Evolutionary conservation across 345 rosid genomes (phyloP), one percentile per base, ranked within the genome.

Genomic region (Ailanthus altissimus): DNA sequence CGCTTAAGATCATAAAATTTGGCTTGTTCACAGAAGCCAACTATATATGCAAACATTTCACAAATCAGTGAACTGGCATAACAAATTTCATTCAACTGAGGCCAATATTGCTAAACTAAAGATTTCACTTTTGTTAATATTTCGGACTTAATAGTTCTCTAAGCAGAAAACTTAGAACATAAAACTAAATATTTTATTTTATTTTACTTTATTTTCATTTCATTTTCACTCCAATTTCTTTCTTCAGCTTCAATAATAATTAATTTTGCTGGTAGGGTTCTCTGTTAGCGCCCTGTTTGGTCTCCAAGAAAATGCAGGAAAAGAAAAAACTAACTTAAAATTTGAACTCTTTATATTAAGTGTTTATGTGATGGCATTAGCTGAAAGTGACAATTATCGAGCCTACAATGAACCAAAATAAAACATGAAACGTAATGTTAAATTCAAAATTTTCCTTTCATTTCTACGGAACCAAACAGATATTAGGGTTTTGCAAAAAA

Each of bases 401-500:
- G 32, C 70, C 20, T 66, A 46, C 11, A 60, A 32, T 18, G 20
- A 65, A 66, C 26, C 20, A 25, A 36, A 43, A 43, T 32, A 43
- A 26, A 65, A 70, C 26, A 70, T 70, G 10, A 74, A 50, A 60
- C 15, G 40, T 38, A 32, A 54, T 12, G 25, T 45, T 38, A 53
- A 20, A 81, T 58, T 67, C 26, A 45, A 53, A 23, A 46, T 4
- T 43, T 43, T 70, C 28, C 14, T 63, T 63, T 21, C 32, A 67
- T 61, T 72, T 65, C 46, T 40, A 14, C 10, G 43, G 49, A 76
- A 46, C 51, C 77, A 80, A 77, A 64, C 51, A 40, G 79, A 78
- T 5, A 45, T 51, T 75, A 65, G 78, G 82, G 88, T 71, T 80
- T 73, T 56, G 18, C 49, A 14, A 72, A 47, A 66, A 5, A 32